phyloP scores from a whole-genome alignment of 306 rosid species.

The Cicer bijugum region DNA sequence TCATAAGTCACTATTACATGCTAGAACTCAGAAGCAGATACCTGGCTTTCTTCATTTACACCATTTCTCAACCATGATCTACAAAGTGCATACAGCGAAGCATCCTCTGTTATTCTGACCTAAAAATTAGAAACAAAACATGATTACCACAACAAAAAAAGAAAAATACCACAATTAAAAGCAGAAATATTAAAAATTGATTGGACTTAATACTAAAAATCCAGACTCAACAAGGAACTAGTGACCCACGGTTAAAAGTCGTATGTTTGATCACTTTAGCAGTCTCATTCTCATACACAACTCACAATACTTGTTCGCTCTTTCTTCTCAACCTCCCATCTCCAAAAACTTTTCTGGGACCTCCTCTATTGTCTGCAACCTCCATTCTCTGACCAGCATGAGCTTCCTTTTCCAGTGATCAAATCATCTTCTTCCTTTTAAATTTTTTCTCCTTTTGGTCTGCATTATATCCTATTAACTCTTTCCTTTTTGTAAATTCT shows the following conservation, averaged over 20 bases:
- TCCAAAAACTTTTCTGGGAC: no score
- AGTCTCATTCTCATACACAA: no score
- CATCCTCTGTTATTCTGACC: slow-evolving; percentile 79
- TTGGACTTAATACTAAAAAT: not conserved
- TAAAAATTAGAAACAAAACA: slow-evolving; percentile 46
- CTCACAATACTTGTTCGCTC: no score
- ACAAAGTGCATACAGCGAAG: slow-evolving; percentile 82
- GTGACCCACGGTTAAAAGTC: no score
- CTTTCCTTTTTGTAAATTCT: not conserved
- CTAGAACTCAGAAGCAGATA: slow-evolving; percentile 27
- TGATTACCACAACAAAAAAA: slow-evolving; percentile 32
- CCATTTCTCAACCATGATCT: slow-evolving; percentile 92
- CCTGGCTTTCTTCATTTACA: slow-evolving; percentile 66
- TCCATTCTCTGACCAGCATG: not conserved
- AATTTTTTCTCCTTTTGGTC: not conserved
- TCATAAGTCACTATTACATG: slow-evolving; percentile 32
- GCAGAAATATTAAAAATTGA: slow-evolving; percentile 21
- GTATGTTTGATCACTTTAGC: no score
- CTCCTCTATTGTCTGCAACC: no score
- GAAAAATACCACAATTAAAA: slow-evolving; percentile 30
- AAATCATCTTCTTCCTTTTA: no score
- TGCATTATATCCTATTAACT: not conserved
- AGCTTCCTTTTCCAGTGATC: not conserved
- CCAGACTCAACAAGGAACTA: no score
- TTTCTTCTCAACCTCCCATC: no score